phyloP scores from a whole-genome alignment of 768 basidiomycete genomes.

The Rhodotorula toruloides region DNA sequence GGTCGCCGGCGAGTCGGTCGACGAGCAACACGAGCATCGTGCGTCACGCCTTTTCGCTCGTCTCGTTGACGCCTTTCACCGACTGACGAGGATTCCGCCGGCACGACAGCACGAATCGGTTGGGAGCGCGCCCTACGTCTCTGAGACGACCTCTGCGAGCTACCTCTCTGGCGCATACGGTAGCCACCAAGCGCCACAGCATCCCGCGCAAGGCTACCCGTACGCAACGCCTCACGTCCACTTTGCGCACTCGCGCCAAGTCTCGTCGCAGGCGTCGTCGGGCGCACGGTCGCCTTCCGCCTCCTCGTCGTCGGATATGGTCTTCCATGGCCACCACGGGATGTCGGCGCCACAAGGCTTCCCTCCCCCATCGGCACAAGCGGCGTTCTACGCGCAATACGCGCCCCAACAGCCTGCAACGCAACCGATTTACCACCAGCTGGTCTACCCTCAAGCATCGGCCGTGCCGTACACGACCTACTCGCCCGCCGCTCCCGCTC shows the following conservation, averaged over 20 bases:
- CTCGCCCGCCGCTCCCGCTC: too few relatives aligned
- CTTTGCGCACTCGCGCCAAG: background rate
- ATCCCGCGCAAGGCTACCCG: background rate
- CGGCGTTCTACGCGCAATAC: background rate
- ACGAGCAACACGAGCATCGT: background rate
- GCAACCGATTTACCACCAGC: too few relatives aligned
- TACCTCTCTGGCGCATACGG: too few relatives aligned
- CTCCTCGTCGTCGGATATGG: too few relatives aligned
- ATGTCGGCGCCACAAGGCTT: too few relatives aligned
- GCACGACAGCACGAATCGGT: background rate
- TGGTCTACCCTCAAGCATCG: background rate
- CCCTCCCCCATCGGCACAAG: background rate
- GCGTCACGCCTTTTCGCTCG: background rate
- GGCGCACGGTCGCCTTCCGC: background rate
- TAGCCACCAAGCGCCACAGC: too few relatives aligned
- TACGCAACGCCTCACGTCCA: background rate
- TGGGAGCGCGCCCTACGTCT: too few relatives aligned
- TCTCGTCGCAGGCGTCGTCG: background rate
- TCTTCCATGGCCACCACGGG: too few relatives aligned
- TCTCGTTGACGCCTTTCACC: too few relatives aligned
- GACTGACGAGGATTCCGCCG: background rate
- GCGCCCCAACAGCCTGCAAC: too few relatives aligned
- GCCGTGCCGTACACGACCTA: background rate
- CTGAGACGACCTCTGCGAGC: too few relatives aligned
- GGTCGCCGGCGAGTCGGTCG: conserved; percentile 2